Evolutionary conservation across 75 land plant genomes (phyloP).

Genomic region (Larix kaempferi): DNA sequence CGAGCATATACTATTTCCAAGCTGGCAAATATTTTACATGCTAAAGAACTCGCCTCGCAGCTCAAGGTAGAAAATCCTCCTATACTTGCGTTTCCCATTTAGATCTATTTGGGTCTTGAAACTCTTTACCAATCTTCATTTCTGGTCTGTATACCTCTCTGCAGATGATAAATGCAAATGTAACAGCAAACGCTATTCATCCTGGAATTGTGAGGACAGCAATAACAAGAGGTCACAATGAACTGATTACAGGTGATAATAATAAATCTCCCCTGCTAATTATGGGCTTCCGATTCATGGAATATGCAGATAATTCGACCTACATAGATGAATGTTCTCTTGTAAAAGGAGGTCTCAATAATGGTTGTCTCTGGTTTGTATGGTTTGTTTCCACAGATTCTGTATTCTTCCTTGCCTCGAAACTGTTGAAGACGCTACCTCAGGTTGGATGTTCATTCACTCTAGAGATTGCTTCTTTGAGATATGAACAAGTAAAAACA

Average conservation of each 20-base stretch:
- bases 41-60: constrained; percentile 58
- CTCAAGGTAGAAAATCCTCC: constrained; percentile 3
- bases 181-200: constrained; percentile 86
- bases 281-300: background rate
- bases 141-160: background rate
- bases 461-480: too few relatives aligned
- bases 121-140: too few relatives aligned
- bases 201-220: constrained; percentile 77
- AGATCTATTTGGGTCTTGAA: background rate
- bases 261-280: background rate
- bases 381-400: constrained; percentile 31
- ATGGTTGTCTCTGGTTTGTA: too few relatives aligned
- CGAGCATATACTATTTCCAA: constrained; percentile 80
- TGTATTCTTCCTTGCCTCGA: constrained; percentile 55
- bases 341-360: background rate
- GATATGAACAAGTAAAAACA: too few relatives aligned
- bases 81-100: constrained; percentile 13
- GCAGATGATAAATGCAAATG: constrained; percentile 67
- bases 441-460: constrained; percentile 26
- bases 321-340: background rate
- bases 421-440: constrained; percentile 63
- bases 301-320: background rate
- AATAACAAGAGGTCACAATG: constrained; percentile 66
- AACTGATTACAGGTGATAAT: constrained; percentile 49
- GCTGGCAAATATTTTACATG: constrained; percentile 82